These are phyloP conservation scores for Microsporum audouinii DNA, from an alignment of 2,329 filamentous ascomycete genomes.

Conservation along the genomic window DNA sequence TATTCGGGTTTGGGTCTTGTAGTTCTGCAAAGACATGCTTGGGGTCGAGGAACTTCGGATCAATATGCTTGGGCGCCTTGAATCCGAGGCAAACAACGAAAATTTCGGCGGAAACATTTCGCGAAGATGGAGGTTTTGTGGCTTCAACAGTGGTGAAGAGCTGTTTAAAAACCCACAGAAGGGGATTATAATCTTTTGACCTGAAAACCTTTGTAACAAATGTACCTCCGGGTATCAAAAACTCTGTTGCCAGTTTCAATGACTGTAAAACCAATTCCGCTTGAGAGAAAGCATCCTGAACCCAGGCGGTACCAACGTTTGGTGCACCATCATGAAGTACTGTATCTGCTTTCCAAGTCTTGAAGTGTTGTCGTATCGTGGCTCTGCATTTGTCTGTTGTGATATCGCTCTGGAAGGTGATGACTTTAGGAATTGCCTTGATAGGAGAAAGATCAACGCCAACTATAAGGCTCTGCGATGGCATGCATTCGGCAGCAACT, in stretches of 20 bases:
- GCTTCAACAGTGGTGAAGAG: conserved; percentile 91
- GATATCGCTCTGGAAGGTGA: conserved; percentile 95
- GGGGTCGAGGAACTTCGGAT: conserved; percentile 84
- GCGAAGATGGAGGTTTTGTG: conserved; percentile 88
- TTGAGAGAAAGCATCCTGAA: conserved; percentile 96
- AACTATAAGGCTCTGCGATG: conserved; percentile 74
- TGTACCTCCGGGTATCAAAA: conserved; percentile 74
- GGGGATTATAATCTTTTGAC: conserved; percentile 89
- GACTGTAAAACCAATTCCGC: conserved; percentile 84
- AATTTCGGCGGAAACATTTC: conserved; percentile 95
- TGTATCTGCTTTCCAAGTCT: conserved; percentile 91
- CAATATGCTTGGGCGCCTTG: conserved; percentile 87
- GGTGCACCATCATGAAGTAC: conserved; percentile 95
- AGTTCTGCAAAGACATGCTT: conserved; percentile 85
- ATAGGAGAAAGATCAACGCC: conserved; percentile 92
- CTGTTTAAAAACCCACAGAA: conserved; percentile 97
- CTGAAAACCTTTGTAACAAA: conserved; percentile 98
- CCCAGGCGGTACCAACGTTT: conserved; percentile 96
- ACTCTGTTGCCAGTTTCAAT: conserved; percentile 88
- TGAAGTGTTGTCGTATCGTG: conserved; percentile 78
- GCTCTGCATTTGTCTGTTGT: conserved; percentile 92
- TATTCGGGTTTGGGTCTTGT: conserved; percentile 74
- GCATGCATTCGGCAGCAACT: conserved; percentile 93
- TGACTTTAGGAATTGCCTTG: conserved; percentile 86
- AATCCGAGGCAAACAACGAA: conserved; percentile 94